Evolutionary conservation across 768 basidiomycete genomes (phyloP).

Genomic region (Candolleomyces efflorescens): DNA sequence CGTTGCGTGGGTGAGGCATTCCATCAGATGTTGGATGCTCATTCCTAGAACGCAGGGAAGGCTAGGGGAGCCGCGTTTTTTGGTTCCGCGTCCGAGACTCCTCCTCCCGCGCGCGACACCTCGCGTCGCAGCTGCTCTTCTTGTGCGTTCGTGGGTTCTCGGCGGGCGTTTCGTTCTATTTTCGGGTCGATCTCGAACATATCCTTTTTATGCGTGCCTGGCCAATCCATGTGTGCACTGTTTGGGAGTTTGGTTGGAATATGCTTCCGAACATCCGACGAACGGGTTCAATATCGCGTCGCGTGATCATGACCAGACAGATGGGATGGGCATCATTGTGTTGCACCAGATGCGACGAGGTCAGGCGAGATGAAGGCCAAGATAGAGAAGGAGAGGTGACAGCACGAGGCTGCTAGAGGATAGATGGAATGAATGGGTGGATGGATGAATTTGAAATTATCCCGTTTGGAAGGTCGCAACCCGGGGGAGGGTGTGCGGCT

Average conservation of each 20-base stretch:
- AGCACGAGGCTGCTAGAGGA: neutral
- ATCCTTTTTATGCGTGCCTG: neutral
- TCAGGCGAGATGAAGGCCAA: neutral
- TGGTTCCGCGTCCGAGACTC: neutral
- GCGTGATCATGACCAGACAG: neutral
- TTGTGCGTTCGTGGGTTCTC: neutral
- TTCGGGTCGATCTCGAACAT: neutral
- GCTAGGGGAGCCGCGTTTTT: neutral
- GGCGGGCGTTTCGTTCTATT: neutral
- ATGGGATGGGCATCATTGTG: neutral
- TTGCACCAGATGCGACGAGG: conserved; percentile 3
- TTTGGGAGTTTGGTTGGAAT: neutral
- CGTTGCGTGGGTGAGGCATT: neutral
- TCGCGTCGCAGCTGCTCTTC: neutral
- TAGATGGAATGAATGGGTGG: neutral
- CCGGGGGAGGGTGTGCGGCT: conserved; percentile 2
- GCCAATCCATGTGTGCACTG: neutral
- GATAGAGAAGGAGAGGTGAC: neutral
- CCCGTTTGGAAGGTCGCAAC: conserved; percentile 1
- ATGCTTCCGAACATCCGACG: neutral
- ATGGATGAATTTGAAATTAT: neutral
- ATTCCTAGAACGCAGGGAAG: neutral
- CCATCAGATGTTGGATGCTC: neutral
- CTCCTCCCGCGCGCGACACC: neutral
- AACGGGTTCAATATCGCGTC: neutral